phyloP scores from a whole-genome alignment of 1,139 yeast genomes.

The Yamadazyma aaseri region DNA sequence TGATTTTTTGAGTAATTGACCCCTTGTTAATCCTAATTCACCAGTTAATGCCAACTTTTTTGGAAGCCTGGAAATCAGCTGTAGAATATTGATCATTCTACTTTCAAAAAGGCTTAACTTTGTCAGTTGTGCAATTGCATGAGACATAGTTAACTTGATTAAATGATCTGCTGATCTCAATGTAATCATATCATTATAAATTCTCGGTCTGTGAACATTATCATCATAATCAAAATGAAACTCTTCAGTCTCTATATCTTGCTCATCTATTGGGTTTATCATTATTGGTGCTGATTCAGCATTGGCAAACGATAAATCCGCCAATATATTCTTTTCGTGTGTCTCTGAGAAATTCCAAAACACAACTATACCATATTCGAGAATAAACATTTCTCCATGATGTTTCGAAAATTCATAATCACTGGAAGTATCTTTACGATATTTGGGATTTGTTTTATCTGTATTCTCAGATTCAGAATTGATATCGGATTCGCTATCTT shows the following conservation, averaged over 20 bases:
- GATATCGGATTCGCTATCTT: constrained; percentile 8
- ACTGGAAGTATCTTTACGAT: neutral
- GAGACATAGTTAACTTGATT: constrained; percentile 88
- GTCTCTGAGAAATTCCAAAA: constrained; percentile 95
- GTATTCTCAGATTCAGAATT: constrained; percentile 10
- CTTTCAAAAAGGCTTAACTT: constrained; percentile 89
- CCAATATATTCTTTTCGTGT: constrained; percentile 90
- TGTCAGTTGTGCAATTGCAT: constrained; percentile 96
- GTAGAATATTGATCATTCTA: constrained; percentile 79
- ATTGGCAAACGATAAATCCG: constrained; percentile 78
- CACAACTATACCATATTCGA: constrained; percentile 91
- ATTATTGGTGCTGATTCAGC: constrained; percentile 49
- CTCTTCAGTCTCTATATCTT: constrained; percentile 92
- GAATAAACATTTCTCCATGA: constrained; percentile 84
- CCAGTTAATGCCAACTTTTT: constrained; percentile 90
- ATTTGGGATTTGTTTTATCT: neutral
- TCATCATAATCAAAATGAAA: constrained; percentile 89
- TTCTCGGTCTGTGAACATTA: constrained; percentile 79
- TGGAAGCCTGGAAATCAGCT: constrained; percentile 84
- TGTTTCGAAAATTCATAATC: constrained; percentile 60
- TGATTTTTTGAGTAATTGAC: constrained; percentile 78
- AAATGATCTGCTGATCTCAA: constrained; percentile 88
- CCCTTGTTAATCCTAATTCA: constrained; percentile 71
- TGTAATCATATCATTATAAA: constrained; percentile 92
- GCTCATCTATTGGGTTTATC: constrained; percentile 77